These are phyloP conservation scores for Gaultheria prostrata DNA, from an alignment of 148 eudicot species.

Conservation along the genomic window DNA sequence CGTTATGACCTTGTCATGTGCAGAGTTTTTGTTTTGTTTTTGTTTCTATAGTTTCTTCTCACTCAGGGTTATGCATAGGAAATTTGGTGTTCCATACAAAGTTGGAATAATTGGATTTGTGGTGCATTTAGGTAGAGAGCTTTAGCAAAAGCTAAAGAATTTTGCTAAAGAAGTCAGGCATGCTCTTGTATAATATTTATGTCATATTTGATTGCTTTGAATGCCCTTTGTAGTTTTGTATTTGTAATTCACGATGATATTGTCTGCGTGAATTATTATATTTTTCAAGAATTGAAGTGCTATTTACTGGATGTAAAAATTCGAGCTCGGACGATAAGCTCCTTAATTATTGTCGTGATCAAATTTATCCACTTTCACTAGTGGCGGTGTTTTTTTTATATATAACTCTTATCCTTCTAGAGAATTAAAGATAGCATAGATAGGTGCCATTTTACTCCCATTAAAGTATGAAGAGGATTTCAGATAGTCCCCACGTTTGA, in stretches of 20 bases:
- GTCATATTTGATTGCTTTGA: neutral
- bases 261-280: neutral
- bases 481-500: too few species aligned
- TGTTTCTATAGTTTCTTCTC: neutral
- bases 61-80: slow-evolving; percentile 14
- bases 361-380: too few species aligned
- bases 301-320: too few species aligned
- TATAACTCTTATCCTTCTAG: too few species aligned
- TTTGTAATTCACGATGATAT: neutral
- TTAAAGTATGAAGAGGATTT: too few species aligned
- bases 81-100: slow-evolving; percentile 22
- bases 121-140: neutral
- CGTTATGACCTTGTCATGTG: slow-evolving; percentile 16
- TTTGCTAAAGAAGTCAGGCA: neutral
- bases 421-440: too few species aligned
- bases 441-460: too few species aligned
- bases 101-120: slow-evolving; percentile 15
- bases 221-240: neutral
- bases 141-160: neutral
- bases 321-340: too few species aligned
- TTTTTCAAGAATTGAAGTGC: neutral
- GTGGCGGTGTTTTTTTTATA: too few species aligned
- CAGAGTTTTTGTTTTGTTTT: slow-evolving; percentile 3
- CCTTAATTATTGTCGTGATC: too few species aligned
- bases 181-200: neutral